phyloP scores from a whole-genome alignment of 2,329 filamentous ascomycete genomes.

The Magnaporthales sp. region DNA sequence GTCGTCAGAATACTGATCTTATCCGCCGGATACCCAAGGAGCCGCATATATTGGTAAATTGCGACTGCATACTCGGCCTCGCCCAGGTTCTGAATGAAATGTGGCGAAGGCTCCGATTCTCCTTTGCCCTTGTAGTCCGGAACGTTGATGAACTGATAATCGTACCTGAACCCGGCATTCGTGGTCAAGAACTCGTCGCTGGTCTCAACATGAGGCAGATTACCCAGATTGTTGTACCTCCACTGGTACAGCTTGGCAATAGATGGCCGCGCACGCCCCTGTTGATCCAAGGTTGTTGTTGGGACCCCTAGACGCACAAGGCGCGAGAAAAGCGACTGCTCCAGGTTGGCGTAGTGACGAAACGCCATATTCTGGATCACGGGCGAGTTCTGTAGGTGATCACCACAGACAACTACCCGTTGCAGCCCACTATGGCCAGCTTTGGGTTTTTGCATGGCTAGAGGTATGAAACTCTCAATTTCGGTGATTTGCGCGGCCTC shows the following conservation, averaged over 20 bases:
- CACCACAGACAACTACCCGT: constrained; percentile 84
- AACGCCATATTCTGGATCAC: constrained; percentile 93
- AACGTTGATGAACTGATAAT: constrained; percentile 96
- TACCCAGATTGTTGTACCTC: constrained; percentile 76
- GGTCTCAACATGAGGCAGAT: constrained; percentile 65
- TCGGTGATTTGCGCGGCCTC: constrained; percentile 98
- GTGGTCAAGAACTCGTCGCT: constrained; percentile 65
- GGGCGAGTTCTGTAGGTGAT: constrained; percentile 94
- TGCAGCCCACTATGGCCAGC: constrained; percentile 69
- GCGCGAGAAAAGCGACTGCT: constrained; percentile 89
- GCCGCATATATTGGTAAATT: constrained; percentile 92
- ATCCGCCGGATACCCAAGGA: constrained; percentile 79
- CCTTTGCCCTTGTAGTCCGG: constrained; percentile 85
- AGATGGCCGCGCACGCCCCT: constrained; percentile 80
- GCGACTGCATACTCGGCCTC: constrained; percentile 97
- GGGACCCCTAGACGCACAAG: constrained; percentile 90
- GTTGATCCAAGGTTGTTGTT: constrained; percentile 79
- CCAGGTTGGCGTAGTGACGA: constrained; percentile 88
- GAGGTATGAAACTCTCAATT: constrained; percentile 90
- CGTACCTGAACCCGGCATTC: constrained; percentile 86
- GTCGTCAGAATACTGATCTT: constrained; percentile 86
- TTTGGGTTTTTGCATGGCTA: constrained; percentile 79
- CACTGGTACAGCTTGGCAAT: constrained; percentile 89
- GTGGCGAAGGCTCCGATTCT: constrained; percentile 81
- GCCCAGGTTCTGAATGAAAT: constrained; percentile 93